These are phyloP conservation scores for Epichloe uncinata DNA, from an alignment of 2,329 filamentous ascomycete genomes.

Conservation along the genomic window DNA sequence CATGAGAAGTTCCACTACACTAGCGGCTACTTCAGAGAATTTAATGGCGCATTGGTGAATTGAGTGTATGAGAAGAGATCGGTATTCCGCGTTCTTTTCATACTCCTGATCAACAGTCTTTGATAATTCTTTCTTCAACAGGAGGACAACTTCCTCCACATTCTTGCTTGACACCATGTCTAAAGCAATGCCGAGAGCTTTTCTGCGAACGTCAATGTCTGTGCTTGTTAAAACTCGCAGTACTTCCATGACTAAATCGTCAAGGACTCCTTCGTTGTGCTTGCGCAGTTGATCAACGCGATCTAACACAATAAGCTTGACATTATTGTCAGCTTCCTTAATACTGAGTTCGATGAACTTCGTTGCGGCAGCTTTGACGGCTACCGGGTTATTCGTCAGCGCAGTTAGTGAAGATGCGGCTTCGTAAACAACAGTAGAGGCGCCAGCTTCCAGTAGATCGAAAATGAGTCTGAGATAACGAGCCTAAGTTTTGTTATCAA, in stretches of 20 bases:
- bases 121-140: constrained; percentile 92
- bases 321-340: constrained; percentile 97
- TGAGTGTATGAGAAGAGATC: constrained; percentile 86
- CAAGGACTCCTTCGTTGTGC: constrained; percentile 80
- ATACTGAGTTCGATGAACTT: constrained; percentile 97
- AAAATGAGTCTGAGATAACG: constrained; percentile 91
- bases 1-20: constrained; percentile 93
- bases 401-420: constrained; percentile 89
- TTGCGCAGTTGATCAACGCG: constrained; percentile 78
- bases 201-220: constrained; percentile 88
- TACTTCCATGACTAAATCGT: constrained; percentile 95
- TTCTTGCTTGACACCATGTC: constrained; percentile 99
- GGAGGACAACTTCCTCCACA: constrained; percentile 88
- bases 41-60: constrained; percentile 99
- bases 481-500: constrained; percentile 37
- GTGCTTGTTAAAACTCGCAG: constrained; percentile 87
- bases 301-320: constrained; percentile 95
- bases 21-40: constrained; percentile 94
- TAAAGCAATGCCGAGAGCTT: constrained; percentile 77
- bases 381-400: constrained; percentile 90
- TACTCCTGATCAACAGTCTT: constrained; percentile 98
- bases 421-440: constrained; percentile 94
- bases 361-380: constrained; percentile 86
- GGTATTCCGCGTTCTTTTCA: constrained; percentile 94
- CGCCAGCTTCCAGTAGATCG: constrained; percentile 82